These are phyloP conservation scores for Xylaria curta DNA, from an alignment of 495 filamentous ascomycete species.

Conservation along the genomic window DNA sequence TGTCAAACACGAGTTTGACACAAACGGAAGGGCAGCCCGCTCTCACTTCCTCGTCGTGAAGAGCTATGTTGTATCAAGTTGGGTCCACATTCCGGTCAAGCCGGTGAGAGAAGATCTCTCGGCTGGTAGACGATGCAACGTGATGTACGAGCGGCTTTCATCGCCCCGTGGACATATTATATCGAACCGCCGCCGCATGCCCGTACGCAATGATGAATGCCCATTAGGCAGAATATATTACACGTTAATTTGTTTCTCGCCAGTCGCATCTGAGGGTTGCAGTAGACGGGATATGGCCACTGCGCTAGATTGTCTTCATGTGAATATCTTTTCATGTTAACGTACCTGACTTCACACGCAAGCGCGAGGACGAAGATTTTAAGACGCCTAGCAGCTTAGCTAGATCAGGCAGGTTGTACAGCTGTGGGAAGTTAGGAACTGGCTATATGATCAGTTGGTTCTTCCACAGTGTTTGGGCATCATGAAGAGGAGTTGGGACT, in stretches of 20 bases:
- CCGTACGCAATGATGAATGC: neutral
- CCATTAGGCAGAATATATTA: neutral
- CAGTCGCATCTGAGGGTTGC: neutral
- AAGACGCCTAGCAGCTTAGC: neutral
- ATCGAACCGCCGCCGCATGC: constrained; percentile 2
- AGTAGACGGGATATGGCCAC: neutral
- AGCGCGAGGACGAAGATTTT: neutral
- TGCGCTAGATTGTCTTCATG: neutral
- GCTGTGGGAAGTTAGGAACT: neutral
- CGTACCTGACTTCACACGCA: neutral
- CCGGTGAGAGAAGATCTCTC: constrained; percentile 19
- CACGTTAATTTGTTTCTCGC: neutral
- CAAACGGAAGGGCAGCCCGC: constrained; percentile 16
- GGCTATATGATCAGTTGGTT: neutral
- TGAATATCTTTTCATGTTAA: neutral
- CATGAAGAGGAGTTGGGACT: neutral
- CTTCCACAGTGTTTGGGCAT: neutral
- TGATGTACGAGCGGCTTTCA: neutral
- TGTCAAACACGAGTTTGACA: constrained; percentile 24
- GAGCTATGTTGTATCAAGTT: neutral
- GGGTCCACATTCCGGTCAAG: constrained; percentile 13
- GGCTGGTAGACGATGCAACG: constrained; percentile 11
- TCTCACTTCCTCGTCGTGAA: neutral
- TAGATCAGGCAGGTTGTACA: constrained; percentile 1
- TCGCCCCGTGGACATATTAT: constrained; percentile 11